Conservation (phyloP, 192 early-diverging fungal genomes). For the Coemansia sp. region DNA sequence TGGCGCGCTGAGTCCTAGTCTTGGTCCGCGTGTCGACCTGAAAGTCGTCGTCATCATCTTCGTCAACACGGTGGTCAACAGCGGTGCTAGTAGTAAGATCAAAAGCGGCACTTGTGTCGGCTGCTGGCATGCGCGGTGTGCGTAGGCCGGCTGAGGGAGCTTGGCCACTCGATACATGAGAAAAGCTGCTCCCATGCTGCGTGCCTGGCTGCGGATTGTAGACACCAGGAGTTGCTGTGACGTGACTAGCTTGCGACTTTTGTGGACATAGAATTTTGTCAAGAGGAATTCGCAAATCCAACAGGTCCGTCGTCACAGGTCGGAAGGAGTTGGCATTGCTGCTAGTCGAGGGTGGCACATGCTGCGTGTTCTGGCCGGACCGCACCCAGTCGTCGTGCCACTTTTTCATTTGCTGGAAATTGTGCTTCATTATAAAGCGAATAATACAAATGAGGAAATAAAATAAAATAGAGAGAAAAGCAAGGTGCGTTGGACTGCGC, state of each 20-base stretch:
- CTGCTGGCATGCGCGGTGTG: background rate
- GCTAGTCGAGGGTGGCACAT: constrained; percentile 5
- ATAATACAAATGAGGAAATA: background rate
- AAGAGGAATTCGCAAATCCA: constrained; percentile 35
- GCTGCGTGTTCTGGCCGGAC: constrained; percentile 17
- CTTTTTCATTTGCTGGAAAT: constrained; percentile 26
- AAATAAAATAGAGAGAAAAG: background rate
- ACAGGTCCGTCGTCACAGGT: constrained; percentile 22
- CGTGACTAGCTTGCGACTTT: background rate
- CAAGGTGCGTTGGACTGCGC: too few relatives aligned
- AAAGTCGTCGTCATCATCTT: constrained; percentile 41
- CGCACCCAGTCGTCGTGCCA: constrained; percentile 43
- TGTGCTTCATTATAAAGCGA: constrained; percentile 35
- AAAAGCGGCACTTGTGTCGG: background rate
- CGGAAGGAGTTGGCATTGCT: constrained; percentile 10
- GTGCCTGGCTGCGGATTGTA: background rate
- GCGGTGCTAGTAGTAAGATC: background rate
- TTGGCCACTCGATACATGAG: background rate
- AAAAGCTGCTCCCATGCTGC: background rate
- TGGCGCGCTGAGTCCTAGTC: background rate
- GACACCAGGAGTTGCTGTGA: background rate
- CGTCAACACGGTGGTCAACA: background rate
- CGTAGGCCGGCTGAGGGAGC: background rate
- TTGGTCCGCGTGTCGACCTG: constrained; percentile 9
- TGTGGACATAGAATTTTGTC: constrained; percentile 22